Base-by-base conservation (phyloP, 2,329 filamentous ascomycete species). In the Fusarium sp. region DNA sequence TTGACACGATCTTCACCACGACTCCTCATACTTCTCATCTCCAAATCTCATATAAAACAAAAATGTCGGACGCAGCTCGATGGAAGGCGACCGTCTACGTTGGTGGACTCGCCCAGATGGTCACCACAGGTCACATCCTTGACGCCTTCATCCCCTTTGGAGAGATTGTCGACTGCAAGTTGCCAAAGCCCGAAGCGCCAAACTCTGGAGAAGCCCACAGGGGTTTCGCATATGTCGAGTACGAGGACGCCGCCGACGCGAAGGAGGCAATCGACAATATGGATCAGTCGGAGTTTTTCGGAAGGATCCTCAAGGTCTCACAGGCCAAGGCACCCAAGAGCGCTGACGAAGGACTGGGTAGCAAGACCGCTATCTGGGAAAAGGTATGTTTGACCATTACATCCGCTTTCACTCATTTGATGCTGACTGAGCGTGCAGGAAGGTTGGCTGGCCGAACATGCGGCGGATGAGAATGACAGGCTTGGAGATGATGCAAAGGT, bases 251-350 rank as follows among this genome's bases (percentile, higher is more conserved):
- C 14, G 90, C 92, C 66, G 96, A 99, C 83, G 96, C 95, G 31
- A 92, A 92, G 79, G 96, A 98, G 83, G 96, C 96, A 59, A 98
- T 99, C 81, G 95, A 98, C 87, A 99, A 99, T 81, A 98, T 99
- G 96, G 94, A 99, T 81, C 95, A 98, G 81, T 93, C 95, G 69
- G 96, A 98, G 84, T 89, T 99, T 53, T 98, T 96, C 81, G 97
- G 96, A 12, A 91, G 94, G 68, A 92, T 96, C 16, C 92, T 99
- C 81, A 98, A 95, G 82, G 96, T 98, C 60, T 95, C 94, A 51
- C 90, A 93, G 64, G 97, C 97, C 49, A 99, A 98, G 83, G 91
- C 94, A 35, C 94, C 96, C 71, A 98, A 98, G 86, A 94, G 94
- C 77, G 90, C 91, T 58, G 93, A 93, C 62, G 94, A 97, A 81